Conservation (phyloP, 2,329 filamentous ascomycete species). For the Lachnellula hyalina region DNA sequence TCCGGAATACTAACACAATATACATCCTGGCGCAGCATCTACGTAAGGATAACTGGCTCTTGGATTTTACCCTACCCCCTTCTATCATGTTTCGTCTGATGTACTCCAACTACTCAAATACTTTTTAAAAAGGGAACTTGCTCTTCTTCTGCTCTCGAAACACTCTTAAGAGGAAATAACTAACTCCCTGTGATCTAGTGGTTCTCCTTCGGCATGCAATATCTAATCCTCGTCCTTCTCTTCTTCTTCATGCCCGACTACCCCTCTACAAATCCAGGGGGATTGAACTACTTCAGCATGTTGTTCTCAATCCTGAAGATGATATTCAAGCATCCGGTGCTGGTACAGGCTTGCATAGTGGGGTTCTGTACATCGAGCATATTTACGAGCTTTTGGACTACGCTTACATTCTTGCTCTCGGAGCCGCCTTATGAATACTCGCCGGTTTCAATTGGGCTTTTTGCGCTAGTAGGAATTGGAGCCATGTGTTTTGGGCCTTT, state of each 20-base stretch:
- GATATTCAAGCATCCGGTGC: conserved; percentile 58
- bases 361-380: conserved; percentile 56
- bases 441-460: conserved; percentile 67
- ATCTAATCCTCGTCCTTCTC: conserved; percentile 57
- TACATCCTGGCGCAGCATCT: conserved; percentile 69
- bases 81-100: too few relatives aligned
- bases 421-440: conserved; percentile 63
- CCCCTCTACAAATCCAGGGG: conserved; percentile 63
- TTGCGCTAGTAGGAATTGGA: conserved; percentile 70
- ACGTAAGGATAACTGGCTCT: too few relatives aligned
- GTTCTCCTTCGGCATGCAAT: conserved; percentile 68
- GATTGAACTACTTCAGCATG: conserved; percentile 60
- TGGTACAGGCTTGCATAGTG: conserved; percentile 65
- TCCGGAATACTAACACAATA: conserved; percentile 71
- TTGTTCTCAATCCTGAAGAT: conserved; percentile 61
- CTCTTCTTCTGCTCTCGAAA: too few relatives aligned
- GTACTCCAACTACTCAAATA: too few relatives aligned
- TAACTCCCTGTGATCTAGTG: too few relatives aligned
- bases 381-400: conserved; percentile 69
- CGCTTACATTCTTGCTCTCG: conserved; percentile 72
- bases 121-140: too few relatives aligned
- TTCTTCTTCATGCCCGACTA: conserved; percentile 78
- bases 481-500: conserved; percentile 63
- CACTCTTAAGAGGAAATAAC: too few relatives aligned
- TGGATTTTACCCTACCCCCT: too few relatives aligned